These are phyloP conservation scores for Cenchrus purpureus DNA, from an alignment of 176 grass and related monocot genomes.

Conservation along the genomic window DNA sequence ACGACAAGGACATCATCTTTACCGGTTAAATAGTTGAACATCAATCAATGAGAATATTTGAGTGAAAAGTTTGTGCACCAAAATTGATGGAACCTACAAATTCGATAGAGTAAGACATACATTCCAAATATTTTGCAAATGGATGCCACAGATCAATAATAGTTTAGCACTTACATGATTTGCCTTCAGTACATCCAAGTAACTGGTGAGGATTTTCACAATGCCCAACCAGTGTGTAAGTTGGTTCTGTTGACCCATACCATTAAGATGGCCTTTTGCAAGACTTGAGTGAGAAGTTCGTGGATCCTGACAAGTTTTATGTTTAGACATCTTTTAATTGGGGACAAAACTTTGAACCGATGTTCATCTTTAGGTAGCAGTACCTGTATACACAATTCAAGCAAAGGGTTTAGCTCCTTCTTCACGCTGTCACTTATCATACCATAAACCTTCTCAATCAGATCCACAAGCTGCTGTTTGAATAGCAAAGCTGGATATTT, in stretches of 20 bases:
- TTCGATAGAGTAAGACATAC: slow-evolving; percentile 38
- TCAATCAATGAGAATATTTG: slow-evolving; percentile 87
- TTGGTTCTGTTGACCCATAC: slow-evolving; percentile 59
- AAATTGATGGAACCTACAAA: slow-evolving; percentile 76
- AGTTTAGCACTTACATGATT: slow-evolving; percentile 63
- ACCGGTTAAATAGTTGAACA: slow-evolving; percentile 94
- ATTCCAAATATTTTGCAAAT: slow-evolving; percentile 29
- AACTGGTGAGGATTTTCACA: slow-evolving; percentile 57
- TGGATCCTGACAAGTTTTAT: slow-evolving; percentile 57
- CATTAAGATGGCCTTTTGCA: slow-evolving; percentile 58
- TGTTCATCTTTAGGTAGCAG: slow-evolving; percentile 29
- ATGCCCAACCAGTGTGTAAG: slow-evolving; percentile 65
- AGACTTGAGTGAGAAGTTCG: slow-evolving; percentile 57
- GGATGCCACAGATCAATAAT: slow-evolving; percentile 21
- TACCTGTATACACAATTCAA: slow-evolving; percentile 86
- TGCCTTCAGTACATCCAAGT: slow-evolving; percentile 60
- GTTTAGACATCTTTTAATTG: slow-evolving; percentile 35
- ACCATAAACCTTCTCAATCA: slow-evolving; percentile 88
- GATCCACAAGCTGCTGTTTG: slow-evolving; percentile 85
- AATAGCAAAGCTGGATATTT: slow-evolving; percentile 91
- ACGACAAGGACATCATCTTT: slow-evolving; percentile 23
- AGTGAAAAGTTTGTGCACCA: slow-evolving; percentile 79
- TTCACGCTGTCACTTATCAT: slow-evolving; percentile 85
- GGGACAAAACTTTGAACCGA: background rate
- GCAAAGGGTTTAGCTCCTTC: slow-evolving; percentile 80